A percentile compares a stretch with the other conserved stretches of the same genome.
These are phyloP conservation scores for Candida sphagnicola DNA, from an alignment of 805 yeast genomes.

Conservation along the genomic window DNA sequence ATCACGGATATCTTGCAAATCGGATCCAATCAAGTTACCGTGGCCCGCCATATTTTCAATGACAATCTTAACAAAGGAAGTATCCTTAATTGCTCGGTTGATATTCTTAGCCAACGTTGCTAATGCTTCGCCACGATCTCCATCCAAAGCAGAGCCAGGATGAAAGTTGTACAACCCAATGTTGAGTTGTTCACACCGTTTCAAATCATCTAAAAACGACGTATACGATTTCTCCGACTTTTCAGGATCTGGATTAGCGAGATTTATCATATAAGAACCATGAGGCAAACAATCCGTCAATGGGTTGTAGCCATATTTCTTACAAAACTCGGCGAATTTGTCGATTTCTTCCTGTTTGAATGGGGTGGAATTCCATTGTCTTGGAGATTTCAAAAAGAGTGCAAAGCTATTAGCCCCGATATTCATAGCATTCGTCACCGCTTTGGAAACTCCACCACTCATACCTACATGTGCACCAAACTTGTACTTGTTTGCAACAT, in stretches of 20 bases:
- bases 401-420: slow-evolving; percentile 81
- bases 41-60: slow-evolving; percentile 98
- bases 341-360: slow-evolving; percentile 62
- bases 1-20: slow-evolving; percentile 65
- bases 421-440: slow-evolving; percentile 50
- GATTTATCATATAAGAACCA: slow-evolving; percentile 88
- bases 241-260: slow-evolving; percentile 84
- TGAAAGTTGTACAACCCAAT: slow-evolving; percentile 90
- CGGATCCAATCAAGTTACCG: slow-evolving; percentile 83
- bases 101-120: slow-evolving; percentile 71
- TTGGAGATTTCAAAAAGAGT: slow-evolving; percentile 81
- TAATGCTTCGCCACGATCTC: slow-evolving; percentile 62
- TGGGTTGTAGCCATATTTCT: slow-evolving; percentile 63
- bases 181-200: slow-evolving; percentile 79
- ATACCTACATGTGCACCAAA: slow-evolving; percentile 91
- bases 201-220: slow-evolving; percentile 80
- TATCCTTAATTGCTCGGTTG: slow-evolving; percentile 70
- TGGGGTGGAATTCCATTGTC: slow-evolving; percentile 86
- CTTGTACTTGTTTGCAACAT: slow-evolving; percentile 26
- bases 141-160: slow-evolving; percentile 82
- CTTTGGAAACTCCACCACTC: slow-evolving; percentile 75
- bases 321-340: slow-evolving; percentile 63
- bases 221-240: slow-evolving; percentile 73
- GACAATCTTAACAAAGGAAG: slow-evolving; percentile 79
- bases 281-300: slow-evolving; percentile 84